Base-by-base conservation (phyloP, 257 asterid species). In the Fraxinus excelsior region DNA sequence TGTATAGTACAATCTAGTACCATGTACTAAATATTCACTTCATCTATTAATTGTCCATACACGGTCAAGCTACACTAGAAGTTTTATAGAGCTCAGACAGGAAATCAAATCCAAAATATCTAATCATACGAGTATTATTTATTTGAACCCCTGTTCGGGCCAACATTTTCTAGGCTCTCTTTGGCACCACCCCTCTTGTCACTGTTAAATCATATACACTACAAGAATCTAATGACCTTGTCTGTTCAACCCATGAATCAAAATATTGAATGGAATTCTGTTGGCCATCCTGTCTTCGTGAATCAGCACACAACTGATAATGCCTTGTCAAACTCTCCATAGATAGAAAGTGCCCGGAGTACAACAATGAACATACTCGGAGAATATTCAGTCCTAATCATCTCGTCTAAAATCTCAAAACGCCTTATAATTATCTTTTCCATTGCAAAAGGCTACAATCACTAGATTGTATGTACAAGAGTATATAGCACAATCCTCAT, bases 371-470 rank as follows among this genome's bases (percentile, higher is more conserved):
- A 29, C 32, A 3, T 29, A 29, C 32, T 29, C 32, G n/a, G 32
- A 2, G 32, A 29, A 29, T 29, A 29, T 29, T 29, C 32, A 29
- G 32, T 29, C 32, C 32, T 29, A 29, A 29, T 56, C 90, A 87
- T 86, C 87, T 87, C 87, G 37, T 67, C 76, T 35, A 91, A 78
- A 53, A 62, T 77, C 74, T 70, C 78, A 65, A 86, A 79, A 29
- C 5, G 79, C 87, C 32, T 75, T 85, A 21, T 68, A 79, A n/a
- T 37, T 9, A 72, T 87, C 83, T 70, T 83, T 76, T 28, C 88
- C 88, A 32, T 66, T 83, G 82, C 91, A 88, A 1, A 87, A 77
- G 32, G 93, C 88, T 85, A 91, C 92, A 69, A 90, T 74, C 70
- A 89, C 83, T 70, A 91, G 76, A 80, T 86, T 88, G 49, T 84